These are phyloP conservation scores for Talinum fruticosum DNA, from an alignment of 148 eudicot genomes.

Conservation along the genomic window DNA sequence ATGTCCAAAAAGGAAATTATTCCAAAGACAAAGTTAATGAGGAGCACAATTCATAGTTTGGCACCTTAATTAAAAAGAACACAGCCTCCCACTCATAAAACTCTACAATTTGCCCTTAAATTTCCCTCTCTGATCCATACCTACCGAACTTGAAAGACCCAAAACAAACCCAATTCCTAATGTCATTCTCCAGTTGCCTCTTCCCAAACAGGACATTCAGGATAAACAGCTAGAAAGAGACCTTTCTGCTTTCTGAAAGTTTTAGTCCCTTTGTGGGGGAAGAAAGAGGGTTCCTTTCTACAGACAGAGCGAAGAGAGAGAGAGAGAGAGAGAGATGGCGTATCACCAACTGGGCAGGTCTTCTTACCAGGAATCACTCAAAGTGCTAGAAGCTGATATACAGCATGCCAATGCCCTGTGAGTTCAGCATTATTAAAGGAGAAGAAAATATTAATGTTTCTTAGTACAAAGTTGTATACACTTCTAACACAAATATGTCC, in stretches of 20 bases:
- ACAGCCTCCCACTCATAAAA: conserved; percentile 14
- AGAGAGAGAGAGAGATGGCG: conserved; percentile 45
- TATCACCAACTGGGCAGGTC: conserved; percentile 55
- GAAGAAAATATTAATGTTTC: not conserved
- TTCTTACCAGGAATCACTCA: conserved; percentile 63
- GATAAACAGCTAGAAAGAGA: conserved; percentile 6
- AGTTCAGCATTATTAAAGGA: conserved; percentile 23
- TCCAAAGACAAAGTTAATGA: conserved; percentile 17
- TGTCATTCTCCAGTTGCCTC: not conserved
- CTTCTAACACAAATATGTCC: not conserved
- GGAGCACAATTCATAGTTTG: conserved; percentile 27
- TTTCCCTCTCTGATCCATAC: not conserved
- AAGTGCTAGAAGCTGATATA: conserved; percentile 74
- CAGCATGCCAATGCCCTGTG: conserved; percentile 83
- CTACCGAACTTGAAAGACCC: not conserved
- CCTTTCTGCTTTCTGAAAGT: conserved; percentile 11
- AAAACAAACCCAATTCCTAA: not conserved
- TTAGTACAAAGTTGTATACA: not conserved
- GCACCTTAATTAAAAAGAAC: conserved; percentile 18
- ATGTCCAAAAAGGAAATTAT: conserved; percentile 11
- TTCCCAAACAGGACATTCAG: conserved; percentile 12
- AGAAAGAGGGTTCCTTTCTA: not conserved
- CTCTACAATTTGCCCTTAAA: not conserved
- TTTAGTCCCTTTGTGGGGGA: not conserved
- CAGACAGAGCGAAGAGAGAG: too few species aligned